Evolutionary conservation across 805 yeast genomes (phyloP), one percentile per base, ranked within the genome.

Genomic region (Yarrowia porcina): DNA sequence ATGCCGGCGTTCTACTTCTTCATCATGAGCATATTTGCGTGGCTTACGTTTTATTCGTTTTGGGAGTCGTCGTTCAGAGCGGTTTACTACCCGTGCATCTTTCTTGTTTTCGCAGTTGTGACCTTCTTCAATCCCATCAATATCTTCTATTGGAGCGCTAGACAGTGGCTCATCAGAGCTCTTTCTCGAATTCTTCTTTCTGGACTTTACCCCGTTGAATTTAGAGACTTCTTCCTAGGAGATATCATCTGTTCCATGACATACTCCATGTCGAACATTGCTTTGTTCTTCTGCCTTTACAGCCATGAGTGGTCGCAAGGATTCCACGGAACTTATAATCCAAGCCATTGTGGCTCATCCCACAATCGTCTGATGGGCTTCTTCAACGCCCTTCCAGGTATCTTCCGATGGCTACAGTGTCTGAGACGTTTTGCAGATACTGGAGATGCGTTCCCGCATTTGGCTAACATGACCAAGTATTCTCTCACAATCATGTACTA

Each of bases 371-470:
- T 80, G 1, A 81, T 93, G 84, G 99, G 98, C 1, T 89, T 92
- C 66, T 79, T 93, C 67, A 80, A 91, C 32, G 80, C 96, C 9
- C 72, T 94, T 18, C 99, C 99, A 0, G 87, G 90, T 64, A 82
- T 89, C 44, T 90, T 96, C 91, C 88, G 99, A 75, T 83, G 89
- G 64, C 71, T 93, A 63, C 99, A 94, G 72, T 94, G 99, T 75
- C 72, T 88, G 33, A 79, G 99, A 69, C 96, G 99, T 81, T 94
- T 81, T 72, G 83, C 86, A 27, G 99, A 94, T 71, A 88, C 97
- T 0, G 93, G 96, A 2, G 97, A 92, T 70, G 87, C 92, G 89
- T 94, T 94, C 71, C 99, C 99, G 0, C 99, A 94, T 79, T 75
- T 93, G 64, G 93, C 96, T 5, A 94, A 94, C 69, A 90, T 90